Percentiles rank a stretch among this genome's conserved stretches.
Conservation (phyloP, 129 eudicot species). For the Dittrichia graveolens region DNA sequence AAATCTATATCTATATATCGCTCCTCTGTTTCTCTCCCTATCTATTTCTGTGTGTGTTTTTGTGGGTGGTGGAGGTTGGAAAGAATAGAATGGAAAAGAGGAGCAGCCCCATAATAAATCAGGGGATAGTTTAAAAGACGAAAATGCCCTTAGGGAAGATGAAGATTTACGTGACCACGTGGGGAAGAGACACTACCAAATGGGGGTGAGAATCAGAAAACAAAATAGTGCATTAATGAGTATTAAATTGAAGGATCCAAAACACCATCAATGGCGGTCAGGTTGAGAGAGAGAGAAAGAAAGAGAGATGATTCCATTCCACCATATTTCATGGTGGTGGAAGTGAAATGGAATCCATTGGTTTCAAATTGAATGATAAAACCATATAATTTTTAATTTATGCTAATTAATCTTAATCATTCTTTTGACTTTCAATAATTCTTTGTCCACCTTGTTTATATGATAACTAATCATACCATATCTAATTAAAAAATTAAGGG, state of each 20-base stretch:
- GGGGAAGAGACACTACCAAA: constrained; percentile 29
- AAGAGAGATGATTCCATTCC: constrained; percentile 1
- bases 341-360: constrained; percentile 16
- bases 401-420: constrained; percentile 27
- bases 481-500: too few relatives aligned
- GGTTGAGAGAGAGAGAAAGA: constrained; percentile 12
- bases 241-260: constrained; percentile 39
- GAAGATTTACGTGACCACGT: constrained; percentile 34
- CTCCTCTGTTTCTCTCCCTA: not conserved
- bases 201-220: constrained; percentile 24
- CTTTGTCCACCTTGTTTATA: not conserved
- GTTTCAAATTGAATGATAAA: constrained; percentile 1
- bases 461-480: not conserved
- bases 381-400: not conserved
- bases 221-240: constrained; percentile 43
- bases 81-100: constrained; percentile 42
- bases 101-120: constrained; percentile 46
- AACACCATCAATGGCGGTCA: constrained; percentile 39
- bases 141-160: constrained; percentile 15
- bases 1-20: not conserved
- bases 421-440: constrained; percentile 25
- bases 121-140: constrained; percentile 16
- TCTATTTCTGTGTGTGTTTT: not conserved
- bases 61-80: constrained; percentile 25
- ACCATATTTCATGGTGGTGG: constrained; percentile 32